Base-by-base conservation (phyloP, 2,329 filamentous ascomycete species). In the Penicillium sp. region DNA sequence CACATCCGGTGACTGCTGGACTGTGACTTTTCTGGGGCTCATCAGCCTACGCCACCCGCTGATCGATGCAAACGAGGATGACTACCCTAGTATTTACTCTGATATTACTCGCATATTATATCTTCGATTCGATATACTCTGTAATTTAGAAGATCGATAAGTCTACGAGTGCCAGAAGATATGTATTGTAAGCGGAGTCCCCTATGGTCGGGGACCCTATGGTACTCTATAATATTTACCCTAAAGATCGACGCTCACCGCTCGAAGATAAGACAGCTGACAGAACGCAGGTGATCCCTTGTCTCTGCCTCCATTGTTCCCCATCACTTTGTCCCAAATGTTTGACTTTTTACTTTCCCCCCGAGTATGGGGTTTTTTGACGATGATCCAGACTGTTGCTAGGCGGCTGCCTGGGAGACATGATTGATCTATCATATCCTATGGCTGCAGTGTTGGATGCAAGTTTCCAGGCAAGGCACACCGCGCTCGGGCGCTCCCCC, bases 1-100 rank as follows among this genome's bases (percentile, higher is more conserved):
- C 73, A 75, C 65, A 68, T 67, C 70, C 67, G 70, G 70, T 75
- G 73, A 76, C 73, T 76, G 70, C 70, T 57, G 54, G 55, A 55
- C 37, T 52, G 53, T 55, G 51, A 50, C 60, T 59, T 42, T 42
- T 42, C 24, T 33, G 9, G 31, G 21, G 37, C 37, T 42, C 21
- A 19, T 42, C 37, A 42, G 37, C 37, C 37, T 42, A 42, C 37
- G 37, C 37, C 37, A 42, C 21, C 21, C 19, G 37, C 37, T 42
- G 37, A 42, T 42, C 37, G 5, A 14, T 37, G 34, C 34, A 37
- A 37, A 37, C 34, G 34, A 14, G 14, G 16, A 7, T 34, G 8
- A n/a, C n/a, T n/a, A n/a, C n/a, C n/a, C n/a, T n/a, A n/a, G n/a
- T n/a, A n/a, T n/a, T n/a, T n/a, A n/a, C n/a, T n/a, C n/a, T n/a